Base-by-base conservation (phyloP, 2,329 filamentous ascomycete genomes). In the Claviceps sp. region DNA sequence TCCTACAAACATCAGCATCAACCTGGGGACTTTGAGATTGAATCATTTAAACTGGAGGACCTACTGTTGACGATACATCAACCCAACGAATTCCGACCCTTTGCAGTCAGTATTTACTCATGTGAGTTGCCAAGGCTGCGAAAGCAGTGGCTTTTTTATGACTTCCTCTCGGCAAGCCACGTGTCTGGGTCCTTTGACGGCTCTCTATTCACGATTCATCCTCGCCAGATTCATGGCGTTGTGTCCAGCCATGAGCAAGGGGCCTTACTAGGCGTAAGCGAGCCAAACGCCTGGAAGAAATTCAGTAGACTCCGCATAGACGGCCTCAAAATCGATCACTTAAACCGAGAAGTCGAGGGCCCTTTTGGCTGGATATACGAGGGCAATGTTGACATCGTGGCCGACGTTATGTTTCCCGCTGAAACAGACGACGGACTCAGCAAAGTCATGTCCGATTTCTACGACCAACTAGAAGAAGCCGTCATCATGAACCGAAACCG, bases 351-450 rank as follows among this genome's bases (percentile, higher is more conserved):
- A 24, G 88, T 95, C 18, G 83, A 93, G 55, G 93, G 93, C 0
- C 90, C 91, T 0, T 96, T 98, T 66, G 90, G 88, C 3, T 98
- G 93, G 93, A 98, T 98, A 50, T 86, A 94, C 58, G 88, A 97
- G 68, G 93, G 93, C 37, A 95, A 93, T 56, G 89, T 98, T 42
- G 93, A 98, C 64, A 95, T 98, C 55, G 84, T 97, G 14, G 86
- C 93, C 6, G 93, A 98, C 62, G 83, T 98, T 57, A 91, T 95
- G 81, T 87, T 98, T 55, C 93, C 93, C 0, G 81, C 82, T 37
- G 93, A 97, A 51, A 81, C 82, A 42, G 87, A 95, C 54, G 89
- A 91, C 56, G 87, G 90, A 56, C 84, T 98, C 52, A 85, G 85
- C 24, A 96, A 96, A 65, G 89, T 96, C 46, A 86, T 98, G 78